Conservation (phyloP, 2,329 filamentous ascomycete genomes). For the Orbilia quercus region DNA sequence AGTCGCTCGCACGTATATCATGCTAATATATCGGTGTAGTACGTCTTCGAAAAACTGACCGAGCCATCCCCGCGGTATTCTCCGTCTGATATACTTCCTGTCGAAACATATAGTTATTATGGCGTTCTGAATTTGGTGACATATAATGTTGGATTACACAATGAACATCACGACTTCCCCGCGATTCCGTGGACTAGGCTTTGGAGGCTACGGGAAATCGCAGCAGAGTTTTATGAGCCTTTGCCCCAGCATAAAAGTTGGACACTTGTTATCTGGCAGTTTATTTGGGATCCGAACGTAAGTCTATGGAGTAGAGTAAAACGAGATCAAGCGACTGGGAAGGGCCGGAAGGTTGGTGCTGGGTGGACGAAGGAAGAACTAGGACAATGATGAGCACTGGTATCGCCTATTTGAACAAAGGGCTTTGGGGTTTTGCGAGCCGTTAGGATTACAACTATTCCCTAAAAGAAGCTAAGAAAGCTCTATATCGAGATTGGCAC, state of each 20-base stretch:
- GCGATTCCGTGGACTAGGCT: slow-evolving; percentile 94
- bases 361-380: slow-evolving; percentile 61
- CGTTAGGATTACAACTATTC: no score
- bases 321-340: slow-evolving; percentile 75
- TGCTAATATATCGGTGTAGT: slow-evolving; percentile 62
- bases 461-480: no score
- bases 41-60: slow-evolving; percentile 76
- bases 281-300: slow-evolving; percentile 88
- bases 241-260: slow-evolving; percentile 90
- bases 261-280: slow-evolving; percentile 93
- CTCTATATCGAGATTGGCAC: no score
- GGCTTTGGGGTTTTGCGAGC: no score
- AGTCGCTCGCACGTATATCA: no score
- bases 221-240: slow-evolving; percentile 89
- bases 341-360: slow-evolving; percentile 69
- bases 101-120: slow-evolving; percentile 96
- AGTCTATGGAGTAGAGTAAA: slow-evolving; percentile 94
- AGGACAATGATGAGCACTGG: slow-evolving; percentile 7
- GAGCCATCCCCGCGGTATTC: slow-evolving; percentile 70
- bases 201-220: slow-evolving; percentile 79
- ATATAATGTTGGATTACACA: slow-evolving; percentile 97
- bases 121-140: slow-evolving; percentile 89
- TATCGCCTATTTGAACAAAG: background rate
- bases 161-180: slow-evolving; percentile 99
- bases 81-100: slow-evolving; percentile 74